Conservation (phyloP, 169 alveolate species). For the Amoebophrya sp. region DNA sequence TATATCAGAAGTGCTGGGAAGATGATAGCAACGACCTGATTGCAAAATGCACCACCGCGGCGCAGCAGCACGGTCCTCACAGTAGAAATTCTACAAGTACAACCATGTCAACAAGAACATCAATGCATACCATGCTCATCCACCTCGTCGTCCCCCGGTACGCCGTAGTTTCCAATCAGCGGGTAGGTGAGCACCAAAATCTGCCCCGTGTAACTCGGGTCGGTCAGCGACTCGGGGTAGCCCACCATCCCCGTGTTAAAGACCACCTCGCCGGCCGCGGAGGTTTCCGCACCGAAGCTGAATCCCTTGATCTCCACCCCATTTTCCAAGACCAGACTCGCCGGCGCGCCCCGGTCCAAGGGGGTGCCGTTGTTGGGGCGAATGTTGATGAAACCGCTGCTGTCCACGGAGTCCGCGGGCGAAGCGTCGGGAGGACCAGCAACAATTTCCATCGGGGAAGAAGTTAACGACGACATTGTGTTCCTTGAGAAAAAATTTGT, state of each 20-base stretch:
- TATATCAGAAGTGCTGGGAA: too few relatives aligned
- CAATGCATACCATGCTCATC: slow-evolving; percentile 32
- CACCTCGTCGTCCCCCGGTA: slow-evolving; percentile 62
- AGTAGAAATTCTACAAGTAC: not conserved
- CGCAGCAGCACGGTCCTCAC: too few relatives aligned
- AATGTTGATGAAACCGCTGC: not conserved
- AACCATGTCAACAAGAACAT: not conserved
- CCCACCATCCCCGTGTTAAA: slow-evolving; percentile 78
- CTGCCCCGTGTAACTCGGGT: slow-evolving; percentile 75
- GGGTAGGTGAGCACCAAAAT: slow-evolving; percentile 71
- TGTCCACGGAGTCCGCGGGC: too few relatives aligned
- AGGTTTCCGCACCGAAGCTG: not conserved
- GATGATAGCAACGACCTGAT: too few relatives aligned
- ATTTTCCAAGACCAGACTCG: not conserved
- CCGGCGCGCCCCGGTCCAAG: not conserved
- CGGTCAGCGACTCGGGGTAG: slow-evolving; percentile 78
- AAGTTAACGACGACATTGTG: too few relatives aligned
- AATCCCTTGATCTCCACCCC: not conserved
- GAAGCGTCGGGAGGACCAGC: too few relatives aligned
- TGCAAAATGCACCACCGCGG: too few relatives aligned
- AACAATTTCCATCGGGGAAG: too few relatives aligned
- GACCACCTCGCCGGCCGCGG: slow-evolving; percentile 70
- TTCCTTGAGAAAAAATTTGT: too few relatives aligned
- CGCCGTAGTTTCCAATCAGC: slow-evolving; percentile 75
- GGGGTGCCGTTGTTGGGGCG: not conserved